These are phyloP conservation scores for Geosiphon pyriformis DNA, from an alignment of 192 early-diverging fungal species.

Conservation along the genomic window DNA sequence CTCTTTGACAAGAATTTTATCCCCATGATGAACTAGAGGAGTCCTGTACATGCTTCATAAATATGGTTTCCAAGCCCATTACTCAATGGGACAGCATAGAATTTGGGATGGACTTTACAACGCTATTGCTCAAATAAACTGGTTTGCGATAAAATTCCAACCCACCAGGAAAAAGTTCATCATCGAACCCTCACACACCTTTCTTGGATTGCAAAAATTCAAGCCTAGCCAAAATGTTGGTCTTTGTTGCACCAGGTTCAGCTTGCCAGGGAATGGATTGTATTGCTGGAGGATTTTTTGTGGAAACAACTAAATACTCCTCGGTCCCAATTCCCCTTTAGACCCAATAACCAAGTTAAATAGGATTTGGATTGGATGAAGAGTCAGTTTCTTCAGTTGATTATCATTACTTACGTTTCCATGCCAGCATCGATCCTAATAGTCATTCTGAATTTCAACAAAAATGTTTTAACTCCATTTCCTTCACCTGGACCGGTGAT, in stretches of 20 bases:
- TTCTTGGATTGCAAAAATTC: conserved; percentile 31
- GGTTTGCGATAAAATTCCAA: too few species aligned
- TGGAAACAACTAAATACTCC: conserved; percentile 66
- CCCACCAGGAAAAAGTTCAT: conserved; percentile 11
- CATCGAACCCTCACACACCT: conserved; percentile 30
- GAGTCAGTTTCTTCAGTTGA: conserved; percentile 1
- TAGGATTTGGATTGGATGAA: neutral
- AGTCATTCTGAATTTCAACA: conserved; percentile 64
- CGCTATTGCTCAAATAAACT: too few species aligned
- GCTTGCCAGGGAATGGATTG: conserved; percentile 69
- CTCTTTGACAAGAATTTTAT: too few species aligned
- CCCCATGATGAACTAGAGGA: too few species aligned
- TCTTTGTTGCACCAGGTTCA: conserved; percentile 30
- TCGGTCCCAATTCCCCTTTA: conserved; percentile 56
- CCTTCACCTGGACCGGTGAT: conserved; percentile 66
- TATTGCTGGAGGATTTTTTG: conserved; percentile 60
- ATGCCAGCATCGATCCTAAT: conserved; percentile 73
- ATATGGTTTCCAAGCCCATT: too few species aligned
- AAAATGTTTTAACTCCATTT: conserved; percentile 46
- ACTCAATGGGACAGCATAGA: too few species aligned
- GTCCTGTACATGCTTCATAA: too few species aligned
- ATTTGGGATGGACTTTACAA: too few species aligned
- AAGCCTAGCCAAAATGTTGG: conserved; percentile 27
- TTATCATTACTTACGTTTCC: conserved; percentile 18
- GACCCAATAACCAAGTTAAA: neutral